Conservation (phyloP, 2,329 filamentous ascomycete genomes). For the Colletotrichum acutatum region DNA sequence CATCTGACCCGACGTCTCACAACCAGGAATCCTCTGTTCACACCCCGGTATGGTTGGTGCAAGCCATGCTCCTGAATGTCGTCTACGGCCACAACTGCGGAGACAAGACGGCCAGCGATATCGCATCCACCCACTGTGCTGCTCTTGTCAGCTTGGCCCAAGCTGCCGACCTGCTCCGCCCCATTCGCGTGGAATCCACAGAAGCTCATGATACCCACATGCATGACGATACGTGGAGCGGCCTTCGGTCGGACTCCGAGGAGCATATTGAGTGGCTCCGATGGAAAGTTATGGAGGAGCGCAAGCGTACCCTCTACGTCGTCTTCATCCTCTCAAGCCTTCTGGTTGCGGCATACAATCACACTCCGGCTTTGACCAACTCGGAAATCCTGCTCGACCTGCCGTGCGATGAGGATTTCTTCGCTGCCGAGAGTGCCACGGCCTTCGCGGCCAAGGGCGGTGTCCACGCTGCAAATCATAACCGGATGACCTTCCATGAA, state of each 20-base stretch:
- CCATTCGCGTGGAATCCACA: conserved; percentile 55
- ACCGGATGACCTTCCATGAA: conserved; percentile 81
- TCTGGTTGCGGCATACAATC: conserved; percentile 91
- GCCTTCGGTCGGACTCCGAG: conserved; percentile 57
- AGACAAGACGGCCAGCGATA: conserved; percentile 90
- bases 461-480: conserved; percentile 73
- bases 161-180: conserved; percentile 78
- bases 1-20: conserved; percentile 59
- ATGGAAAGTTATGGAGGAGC: conserved; percentile 90
- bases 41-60: conserved; percentile 93
- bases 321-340: conserved; percentile 94
- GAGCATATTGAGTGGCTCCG: conserved; percentile 84
- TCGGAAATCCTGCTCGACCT: conserved; percentile 91
- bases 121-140: conserved; percentile 91
- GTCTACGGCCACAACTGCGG: conserved; percentile 96
- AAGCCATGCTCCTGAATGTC: conserved; percentile 96
- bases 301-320: conserved; percentile 90
- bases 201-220: conserved; percentile 67
- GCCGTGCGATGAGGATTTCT: conserved; percentile 93
- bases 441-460: conserved; percentile 85
- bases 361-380: conserved; percentile 89
- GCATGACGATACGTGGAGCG: conserved; percentile 63
- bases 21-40: conserved; percentile 71
- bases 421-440: conserved; percentile 84
- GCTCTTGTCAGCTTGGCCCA: conserved; percentile 91